Evolutionary conservation across 495 filamentous ascomycete species (phyloP), one percentile per base, ranked within the genome.

Genomic region (Chaetomium fimeti): DNA sequence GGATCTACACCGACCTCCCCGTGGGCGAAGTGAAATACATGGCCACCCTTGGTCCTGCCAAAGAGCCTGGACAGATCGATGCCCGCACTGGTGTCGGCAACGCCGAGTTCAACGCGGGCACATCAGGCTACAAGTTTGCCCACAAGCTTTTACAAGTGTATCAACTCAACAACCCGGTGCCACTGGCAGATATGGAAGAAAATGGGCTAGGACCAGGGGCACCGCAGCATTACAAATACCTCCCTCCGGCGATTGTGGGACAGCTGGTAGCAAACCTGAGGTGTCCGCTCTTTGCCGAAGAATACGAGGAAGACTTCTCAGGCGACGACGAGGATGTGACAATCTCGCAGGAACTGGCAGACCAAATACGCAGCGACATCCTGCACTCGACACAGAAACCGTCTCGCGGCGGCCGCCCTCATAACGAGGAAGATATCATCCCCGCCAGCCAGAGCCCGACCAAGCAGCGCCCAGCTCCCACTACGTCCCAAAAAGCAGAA

Each of bases 81-180:
- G 70, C 72, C 54, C 63, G 71, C 15, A 68, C 60, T 11, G 81
- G 79, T 0, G 27, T 77, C 2, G 82, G 77, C 27, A 84, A 83
- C 45, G 74, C 68, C 20, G 77, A 79, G 40, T 84, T 84, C 69
- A 83, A 83, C 57, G 59, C 66, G n/a, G 76, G 76, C 29, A 68
- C 61, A 18, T 61, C 29, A 18, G 51, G 55, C 9, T 66, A 67
- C 29, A 75, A 74, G 28, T 77, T 66, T 45, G 82, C 82, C 18
- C 78, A 82, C 54, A 77, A 83, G 67, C 71, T 84, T 36, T 32
- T 77, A 5, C 79, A 84, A 62, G 76, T 84, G 8, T 84, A 84
- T 57, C 74, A 80, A 65, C 76, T 85, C 5, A 81, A 83, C 56
- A 78, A 84, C 58, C 79, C 81, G 0, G 68, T 82, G n/a, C 72